Percentiles rank a stretch among this genome's conserved stretches.
Evolutionary conservation across 2,329 filamentous ascomycete genomes (phyloP).

Genomic region (Neoarthrinium moseri): DNA sequence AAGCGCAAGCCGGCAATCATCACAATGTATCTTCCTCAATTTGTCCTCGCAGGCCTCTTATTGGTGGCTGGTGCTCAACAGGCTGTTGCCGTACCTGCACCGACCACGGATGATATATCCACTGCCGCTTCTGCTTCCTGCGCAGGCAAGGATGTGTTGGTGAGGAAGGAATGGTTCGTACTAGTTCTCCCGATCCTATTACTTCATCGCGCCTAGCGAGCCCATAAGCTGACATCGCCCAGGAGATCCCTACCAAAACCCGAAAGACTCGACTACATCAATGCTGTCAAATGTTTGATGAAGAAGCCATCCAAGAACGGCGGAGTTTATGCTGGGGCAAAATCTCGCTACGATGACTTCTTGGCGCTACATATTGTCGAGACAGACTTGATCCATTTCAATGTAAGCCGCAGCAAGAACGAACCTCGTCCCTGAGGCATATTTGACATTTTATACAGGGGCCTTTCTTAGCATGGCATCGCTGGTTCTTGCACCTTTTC

Average conservation of each 20-base stretch:
- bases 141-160: slow-evolving; percentile 1
- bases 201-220: not conserved
- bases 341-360: slow-evolving; percentile 44
- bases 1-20: too few relatives aligned
- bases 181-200: not conserved
- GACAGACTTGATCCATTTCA: slow-evolving; percentile 34
- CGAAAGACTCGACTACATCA: slow-evolving; percentile 34
- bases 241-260: slow-evolving; percentile 2
- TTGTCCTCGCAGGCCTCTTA: too few relatives aligned
- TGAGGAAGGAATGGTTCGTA: slow-evolving; percentile 7
- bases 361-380: slow-evolving; percentile 40
- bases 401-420: slow-evolving; percentile 8
- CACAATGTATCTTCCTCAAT: too few relatives aligned
- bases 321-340: slow-evolving; percentile 30
- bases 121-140: too few relatives aligned
- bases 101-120: too few relatives aligned
- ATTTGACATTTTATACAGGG: not conserved
- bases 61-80: too few relatives aligned
- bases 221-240: not conserved
- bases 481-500: slow-evolving; percentile 14
- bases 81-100: too few relatives aligned
- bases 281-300: slow-evolving; percentile 38
- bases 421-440: not conserved
- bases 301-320: slow-evolving; percentile 25
- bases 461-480: slow-evolving; percentile 12